Evolutionary conservation across 768 basidiomycete genomes (phyloP).

Genomic region (Dioszegia aurantiaca): DNA sequence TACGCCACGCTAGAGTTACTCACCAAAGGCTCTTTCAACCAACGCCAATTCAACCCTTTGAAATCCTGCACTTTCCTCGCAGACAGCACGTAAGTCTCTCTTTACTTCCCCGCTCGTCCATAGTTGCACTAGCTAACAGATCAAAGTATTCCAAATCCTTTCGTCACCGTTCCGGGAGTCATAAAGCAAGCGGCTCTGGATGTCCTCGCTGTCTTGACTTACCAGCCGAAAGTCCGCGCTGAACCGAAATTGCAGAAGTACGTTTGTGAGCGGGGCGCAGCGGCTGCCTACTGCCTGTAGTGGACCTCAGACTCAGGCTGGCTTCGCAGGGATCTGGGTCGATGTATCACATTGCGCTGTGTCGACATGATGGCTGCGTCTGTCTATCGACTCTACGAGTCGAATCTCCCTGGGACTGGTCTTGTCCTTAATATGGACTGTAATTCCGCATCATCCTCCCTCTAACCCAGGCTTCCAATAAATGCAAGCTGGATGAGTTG

Average conservation of each 20-base stretch:
- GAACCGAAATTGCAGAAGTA: conserved; percentile 28
- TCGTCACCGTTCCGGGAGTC: conserved; percentile 20
- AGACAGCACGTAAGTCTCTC: conserved; percentile 17
- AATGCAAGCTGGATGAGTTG: too few relatives aligned
- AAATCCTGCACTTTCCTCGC: conserved; percentile 22
- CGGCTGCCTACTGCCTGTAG: conserved; percentile 1
- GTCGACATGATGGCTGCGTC: too few relatives aligned
- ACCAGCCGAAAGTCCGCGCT: conserved; percentile 12
- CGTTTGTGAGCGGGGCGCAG: conserved; percentile 13
- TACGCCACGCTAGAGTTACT: conserved; percentile 35
- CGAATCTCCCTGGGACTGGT: too few relatives aligned
- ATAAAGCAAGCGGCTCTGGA: conserved; percentile 19
- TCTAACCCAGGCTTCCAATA: too few relatives aligned
- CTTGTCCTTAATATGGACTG: too few relatives aligned
- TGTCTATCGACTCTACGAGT: too few relatives aligned
- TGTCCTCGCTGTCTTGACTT: conserved; percentile 19
- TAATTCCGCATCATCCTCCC: too few relatives aligned
- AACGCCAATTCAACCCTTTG: conserved; percentile 17
- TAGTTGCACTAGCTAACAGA: background rate
- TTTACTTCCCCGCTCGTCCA: too few relatives aligned
- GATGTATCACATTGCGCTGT: too few relatives aligned
- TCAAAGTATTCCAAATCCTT: conserved; percentile 13
- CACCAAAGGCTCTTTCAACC: conserved; percentile 20
- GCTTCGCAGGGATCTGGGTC: too few relatives aligned
- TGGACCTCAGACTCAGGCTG: too few relatives aligned